Evolutionary conservation across 345 rosid genomes (phyloP), one percentile per base, ranked within the genome.

Genomic region (Sisymbrium altissimum): DNA sequence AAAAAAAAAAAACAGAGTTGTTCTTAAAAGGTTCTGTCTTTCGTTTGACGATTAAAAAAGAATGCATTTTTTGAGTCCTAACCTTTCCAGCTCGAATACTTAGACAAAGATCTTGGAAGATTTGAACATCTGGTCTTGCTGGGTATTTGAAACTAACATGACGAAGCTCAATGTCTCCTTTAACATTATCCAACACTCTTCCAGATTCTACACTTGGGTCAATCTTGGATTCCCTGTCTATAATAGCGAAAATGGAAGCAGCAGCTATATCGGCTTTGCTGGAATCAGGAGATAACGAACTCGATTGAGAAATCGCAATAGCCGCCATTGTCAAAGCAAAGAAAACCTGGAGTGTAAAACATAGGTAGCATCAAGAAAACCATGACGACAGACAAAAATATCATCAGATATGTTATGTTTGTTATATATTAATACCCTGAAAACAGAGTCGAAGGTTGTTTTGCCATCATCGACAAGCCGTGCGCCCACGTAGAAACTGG

Each of bases 141-240:
- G 95, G 93, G 75, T 92, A 92, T 64, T 43, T 86, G 68, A 92
- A 92, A 81, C 87, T 86, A 15, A 92, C 61, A 73, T 86, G 91
- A 13, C 71, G 81, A 70, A 92, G 82, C 77, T 88, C 88, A 41
- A 92, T 85, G 13, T 92, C 90, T 64, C 98, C 98, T 35, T 70
- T 85, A 53, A 85, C 89, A 53, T 64, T 76, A 4, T 82, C 88
- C 25, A 86, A 55, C 40, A 74, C 80, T 35, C 2, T 73, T 41
- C 98, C 96, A 0, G 92, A 82, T 74, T 89, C 96, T 45, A 85
- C 86, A 68, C 87, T 87, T 2, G 97, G 80, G 72, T 89, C 94
- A 54, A 89, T 89, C 76, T 74, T 80, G 0, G 97, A 92, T 72
- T 84, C 56, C 3, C 86, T 78, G 56, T 88, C 97, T n/a, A 92